A percentile compares a stretch with the other conserved stretches of the same genome.
These are phyloP conservation scores for California macrophylla DNA, from an alignment of 441 rosid genomes.

Conservation along the genomic window DNA sequence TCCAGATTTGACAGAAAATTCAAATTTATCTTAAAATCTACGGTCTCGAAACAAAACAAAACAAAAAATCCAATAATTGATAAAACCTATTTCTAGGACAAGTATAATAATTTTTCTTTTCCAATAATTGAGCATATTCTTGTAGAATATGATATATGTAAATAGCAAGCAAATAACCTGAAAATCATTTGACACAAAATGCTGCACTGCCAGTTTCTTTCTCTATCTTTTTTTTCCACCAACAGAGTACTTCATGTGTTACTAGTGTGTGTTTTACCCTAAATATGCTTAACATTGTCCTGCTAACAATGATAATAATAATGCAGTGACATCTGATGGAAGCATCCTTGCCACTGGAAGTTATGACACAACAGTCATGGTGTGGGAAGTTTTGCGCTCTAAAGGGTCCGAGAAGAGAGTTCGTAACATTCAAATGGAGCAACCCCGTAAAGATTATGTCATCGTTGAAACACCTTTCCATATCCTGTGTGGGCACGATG, in stretches of 20 bases:
- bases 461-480: constrained; percentile 85
- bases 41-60: no score
- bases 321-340: constrained; percentile 84
- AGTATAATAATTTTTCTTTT: background rate
- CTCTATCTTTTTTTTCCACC: background rate
- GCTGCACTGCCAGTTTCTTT: background rate
- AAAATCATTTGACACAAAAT: background rate
- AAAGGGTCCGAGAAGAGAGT: constrained; percentile 58
- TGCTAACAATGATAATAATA: constrained; percentile 20
- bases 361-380: constrained; percentile 95
- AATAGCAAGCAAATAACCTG: background rate
- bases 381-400: constrained; percentile 70
- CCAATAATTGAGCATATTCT: background rate
- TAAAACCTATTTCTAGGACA: no score
- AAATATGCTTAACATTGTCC: constrained; percentile 11
- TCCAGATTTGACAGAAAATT: no score
- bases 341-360: constrained; percentile 93
- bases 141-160: background rate
- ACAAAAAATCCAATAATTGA: no score
- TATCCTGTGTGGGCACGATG: constrained; percentile 92
- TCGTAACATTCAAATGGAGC: constrained; percentile 42
- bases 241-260: background rate
- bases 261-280: constrained; percentile 1
- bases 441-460: constrained; percentile 57
- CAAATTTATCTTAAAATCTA: no score